Conservation (phyloP, 176 grass and related monocot genomes). For the Aegilops bicornis region DNA sequence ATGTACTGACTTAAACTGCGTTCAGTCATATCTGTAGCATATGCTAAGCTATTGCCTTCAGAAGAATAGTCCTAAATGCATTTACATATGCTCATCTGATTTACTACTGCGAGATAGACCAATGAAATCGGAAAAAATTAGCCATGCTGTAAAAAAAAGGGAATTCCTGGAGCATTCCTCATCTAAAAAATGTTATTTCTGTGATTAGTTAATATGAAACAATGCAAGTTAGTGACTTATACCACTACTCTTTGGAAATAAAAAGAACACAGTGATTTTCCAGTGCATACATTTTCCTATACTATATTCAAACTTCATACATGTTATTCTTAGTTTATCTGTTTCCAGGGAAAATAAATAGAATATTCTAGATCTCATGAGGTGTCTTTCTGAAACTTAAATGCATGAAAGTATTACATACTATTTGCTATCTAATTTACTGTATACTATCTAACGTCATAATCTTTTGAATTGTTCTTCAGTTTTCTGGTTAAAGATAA, state of each 20-base stretch:
- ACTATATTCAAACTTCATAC: background rate
- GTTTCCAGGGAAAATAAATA: background rate
- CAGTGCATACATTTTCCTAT: background rate
- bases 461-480: constrained; percentile 29
- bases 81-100: background rate
- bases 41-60: background rate
- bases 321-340: background rate
- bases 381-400: background rate
- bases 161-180: background rate
- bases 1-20: background rate
- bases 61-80: background rate
- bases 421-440: background rate
- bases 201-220: background rate
- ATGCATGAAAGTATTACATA: background rate
- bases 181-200: background rate
- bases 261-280: background rate
- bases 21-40: background rate
- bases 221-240: background rate
- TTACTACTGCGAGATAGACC: constrained; percentile 13
- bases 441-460: background rate
- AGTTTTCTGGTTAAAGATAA: background rate
- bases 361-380: background rate
- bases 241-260: background rate
- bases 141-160: background rate
- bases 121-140: background rate